Base-by-base conservation (phyloP, 208 protist species). In the Leishmania amazonensis region DNA sequence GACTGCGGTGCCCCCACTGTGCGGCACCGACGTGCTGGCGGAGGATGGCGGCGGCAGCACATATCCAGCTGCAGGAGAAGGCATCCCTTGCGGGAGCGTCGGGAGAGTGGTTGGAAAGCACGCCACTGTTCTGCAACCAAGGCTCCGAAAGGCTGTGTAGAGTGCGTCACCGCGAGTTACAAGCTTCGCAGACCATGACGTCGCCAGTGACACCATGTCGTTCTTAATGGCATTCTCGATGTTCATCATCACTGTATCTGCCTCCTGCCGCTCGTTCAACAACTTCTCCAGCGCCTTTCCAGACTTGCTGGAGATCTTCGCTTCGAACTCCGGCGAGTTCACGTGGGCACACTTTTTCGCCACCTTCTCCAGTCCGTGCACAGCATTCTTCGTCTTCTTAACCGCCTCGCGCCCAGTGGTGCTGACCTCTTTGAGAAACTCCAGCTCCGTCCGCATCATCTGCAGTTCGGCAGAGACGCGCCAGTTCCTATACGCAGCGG, bases 281-380 rank as follows among this genome's bases (percentile, higher is more conserved):
- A 72, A 2, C 47, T 68, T 79, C 28, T 79, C 60, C 31, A 45
- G 72, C 2, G 28, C 7, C n/a, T 40, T 72, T 24, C 31, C 45
- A 42, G 24, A 15, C 40, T 15, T 58, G 5, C 15, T 15, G 24
- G 15, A 47, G 1, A 58, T 9, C 45, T 79, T 79, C 13, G 8
- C 40, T 28, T 31, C 31, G 17, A 62, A 71, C 15, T 73, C 35
- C 9, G 40, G 35, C 1, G 76, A 54, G 76, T 79, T 79, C 40
- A 79, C 58, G 9, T 71, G 31, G 6, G 35, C 45, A 24, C 76
- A 79, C 60, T 79, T 79, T 64, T 79, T 79, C 47, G 76, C 76
- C 28, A 28, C 31, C 7, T 68, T 57, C 3, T 79, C 60, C 60
- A 53, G 40, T 11, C 24, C 62, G 6, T 31, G 35, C 47, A 57